Evolutionary conservation across 495 filamentous ascomycete genomes (phyloP), one percentile per base, ranked within the genome.

Genomic region (Thermochaetoides thermophila): DNA sequence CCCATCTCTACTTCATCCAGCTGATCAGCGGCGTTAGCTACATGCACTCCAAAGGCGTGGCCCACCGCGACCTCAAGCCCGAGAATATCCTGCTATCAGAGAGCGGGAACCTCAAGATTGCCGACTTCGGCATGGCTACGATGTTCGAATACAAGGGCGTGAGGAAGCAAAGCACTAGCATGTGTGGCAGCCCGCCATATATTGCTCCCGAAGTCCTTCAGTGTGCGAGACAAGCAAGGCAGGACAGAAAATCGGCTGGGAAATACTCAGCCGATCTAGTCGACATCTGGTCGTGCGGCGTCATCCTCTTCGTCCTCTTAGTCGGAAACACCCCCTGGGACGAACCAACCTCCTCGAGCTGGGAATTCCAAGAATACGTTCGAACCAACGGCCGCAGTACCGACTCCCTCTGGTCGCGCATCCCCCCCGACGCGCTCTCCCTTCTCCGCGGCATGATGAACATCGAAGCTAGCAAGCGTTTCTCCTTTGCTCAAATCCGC

Each of bases 281-380:
- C 19, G 89, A 99, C 46, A 85, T 99, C 29, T 99, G 89, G 89
- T 93, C 85, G 22, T 92, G 84, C 43, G 89, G 86, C 11, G 83
- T 99, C 23, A 89, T 99, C 20, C 64, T 99, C 7, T 99, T 99
- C 48, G 89, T 96, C 25, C 63, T 99, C 4, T 56, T 99, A 12
- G 84, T 86, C 4, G 89, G 89, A 8, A 99, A 99, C 53, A 99
- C 89, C 2, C 89, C 89, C 0, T 99, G 89, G 89, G 91, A 96
- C 46, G 81, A 89, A 47, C 89, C 89, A 1, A 84, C 84, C 8
- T 56, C 69, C 14, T 60, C 69, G 37, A 82, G 78, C 48, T 84
- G 76, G 62, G 83, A 91, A 52, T 91, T 76, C 46, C 66, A 78
- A 44, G 82, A 92, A 56, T 96, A 89, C 50, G 62, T 78, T n/a